Evolutionary conservation across 2,329 filamentous ascomycete species (phyloP).

Genomic region (Clonostachys chloroleuca): DNA sequence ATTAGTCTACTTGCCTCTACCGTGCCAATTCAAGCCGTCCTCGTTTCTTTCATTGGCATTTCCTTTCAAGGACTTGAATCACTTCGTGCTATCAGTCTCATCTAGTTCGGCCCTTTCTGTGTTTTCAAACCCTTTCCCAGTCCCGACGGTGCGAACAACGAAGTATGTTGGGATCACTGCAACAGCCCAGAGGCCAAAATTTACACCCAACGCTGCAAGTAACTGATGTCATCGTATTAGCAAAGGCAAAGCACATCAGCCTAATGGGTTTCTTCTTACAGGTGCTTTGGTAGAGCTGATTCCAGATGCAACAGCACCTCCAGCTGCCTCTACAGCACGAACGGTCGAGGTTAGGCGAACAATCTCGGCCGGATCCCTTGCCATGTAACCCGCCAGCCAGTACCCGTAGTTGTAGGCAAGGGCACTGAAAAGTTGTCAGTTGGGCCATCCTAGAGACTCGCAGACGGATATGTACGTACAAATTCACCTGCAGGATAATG

Average conservation of each 20-base stretch:
- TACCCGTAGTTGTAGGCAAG: background rate
- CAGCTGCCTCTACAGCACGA: background rate
- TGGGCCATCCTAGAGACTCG: constrained; percentile 12
- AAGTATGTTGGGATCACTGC: constrained; percentile 7
- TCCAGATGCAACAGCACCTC: background rate
- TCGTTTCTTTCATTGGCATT: too few relatives aligned
- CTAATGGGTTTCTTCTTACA: background rate
- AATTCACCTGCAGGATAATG: constrained; percentile 11
- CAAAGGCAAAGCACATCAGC: too few relatives aligned
- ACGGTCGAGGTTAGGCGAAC: background rate
- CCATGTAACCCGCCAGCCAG: constrained; percentile 1
- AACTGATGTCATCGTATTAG: constrained; percentile 1
- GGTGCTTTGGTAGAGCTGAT: background rate
- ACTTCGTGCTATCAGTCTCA: too few relatives aligned
- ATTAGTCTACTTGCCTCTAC: too few relatives aligned
- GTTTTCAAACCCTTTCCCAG: too few relatives aligned
- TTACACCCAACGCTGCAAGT: constrained; percentile 6
- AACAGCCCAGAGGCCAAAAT: constrained; percentile 8
- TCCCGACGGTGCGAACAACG: constrained; percentile 4
- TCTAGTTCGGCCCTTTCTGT: too few relatives aligned
- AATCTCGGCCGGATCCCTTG: background rate
- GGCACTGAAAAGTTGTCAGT: background rate
- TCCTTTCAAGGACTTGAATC: too few relatives aligned
- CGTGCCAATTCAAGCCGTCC: too few relatives aligned
- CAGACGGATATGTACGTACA: constrained; percentile 1